Base-by-base conservation (phyloP, 176 grass and related monocot genomes). In the Typha latifolia region DNA sequence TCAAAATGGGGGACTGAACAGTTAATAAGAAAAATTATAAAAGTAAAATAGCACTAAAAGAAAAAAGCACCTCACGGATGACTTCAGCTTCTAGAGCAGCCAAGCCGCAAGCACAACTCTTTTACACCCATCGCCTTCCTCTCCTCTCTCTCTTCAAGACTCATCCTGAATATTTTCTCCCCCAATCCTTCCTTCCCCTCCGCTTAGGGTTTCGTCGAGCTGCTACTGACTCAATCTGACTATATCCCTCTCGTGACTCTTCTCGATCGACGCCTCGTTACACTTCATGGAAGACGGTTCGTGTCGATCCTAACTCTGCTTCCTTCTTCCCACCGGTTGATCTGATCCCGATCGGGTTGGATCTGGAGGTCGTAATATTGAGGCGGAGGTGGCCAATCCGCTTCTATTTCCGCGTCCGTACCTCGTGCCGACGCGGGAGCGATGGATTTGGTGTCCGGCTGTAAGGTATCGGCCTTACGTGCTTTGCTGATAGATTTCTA, bases 361-460 rank as follows among this genome's bases (percentile, higher is more conserved):
- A 43, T 47, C 26, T 12, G 57, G 57, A 26, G 57, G 11, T 21
- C 11, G 7, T 26, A 11, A 21, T 22, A 22, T 61, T 3, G 23
- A 23, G 23, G 20, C 20, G 12, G 57, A 26, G 21, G 57, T 22
- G 19, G 20, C 1, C 20, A 61, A 61, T 65, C 32, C 26, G 27
- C 32, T 65, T 11, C 10, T 6, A n/a, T 43, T 47, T 43, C 15
- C 29, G 32, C 63, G 53, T 18, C 34, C 16, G 63, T 43, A 18
- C 32, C 27, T 13, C 32, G 16, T 11, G 15, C 32, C 29, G 29
- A 18, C 32, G 15, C 63, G 63, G 27, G 32, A 20, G 63, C 63
- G 63, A 65, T 65, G 63, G 63, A 65, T 47, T 65, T 65, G 63
- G 63, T 47, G 31, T 32, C 63, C 63, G 16, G 32, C 37, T 65